Evolutionary conservation across 1,139 yeast genomes (phyloP).

Genomic region (Candida tetrigidarum): DNA sequence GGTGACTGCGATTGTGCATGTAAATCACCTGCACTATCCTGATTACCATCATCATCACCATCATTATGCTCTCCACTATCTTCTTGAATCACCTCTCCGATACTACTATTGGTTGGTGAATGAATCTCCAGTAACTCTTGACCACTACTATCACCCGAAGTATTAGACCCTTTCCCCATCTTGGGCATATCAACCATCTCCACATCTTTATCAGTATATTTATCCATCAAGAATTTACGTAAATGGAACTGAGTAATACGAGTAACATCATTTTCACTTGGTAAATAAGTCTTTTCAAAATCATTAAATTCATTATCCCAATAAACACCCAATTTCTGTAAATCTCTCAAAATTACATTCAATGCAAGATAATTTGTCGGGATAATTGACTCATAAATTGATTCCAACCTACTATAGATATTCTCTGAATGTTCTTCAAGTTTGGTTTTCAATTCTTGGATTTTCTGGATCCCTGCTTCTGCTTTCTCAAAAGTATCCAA

Average conservation of each 20-base stretch:
- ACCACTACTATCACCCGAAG: not conserved
- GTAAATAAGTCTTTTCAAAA: constrained; percentile 80
- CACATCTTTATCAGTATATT: constrained; percentile 32
- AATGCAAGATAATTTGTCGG: constrained; percentile 72
- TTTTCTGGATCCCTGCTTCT: constrained; percentile 65
- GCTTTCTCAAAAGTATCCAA: constrained; percentile 77
- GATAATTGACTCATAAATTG: constrained; percentile 56
- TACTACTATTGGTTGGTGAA: not conserved
- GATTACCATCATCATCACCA: not conserved
- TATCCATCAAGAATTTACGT: constrained; percentile 69
- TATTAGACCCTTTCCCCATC: not conserved
- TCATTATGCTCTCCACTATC: not conserved
- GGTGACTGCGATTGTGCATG: too few species aligned
- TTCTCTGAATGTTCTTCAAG: constrained; percentile 55
- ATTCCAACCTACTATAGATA: constrained; percentile 51
- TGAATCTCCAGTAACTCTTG: not conserved
- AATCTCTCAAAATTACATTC: constrained; percentile 67
- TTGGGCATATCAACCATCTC: constrained; percentile 13
- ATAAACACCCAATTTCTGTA: constrained; percentile 81
- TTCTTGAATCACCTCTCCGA: not conserved
- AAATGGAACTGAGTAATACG: constrained; percentile 89
- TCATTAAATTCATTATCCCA: constrained; percentile 90
- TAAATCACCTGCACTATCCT: constrained; percentile 25
- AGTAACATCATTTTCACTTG: constrained; percentile 93
- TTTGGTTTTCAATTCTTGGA: constrained; percentile 60